These are phyloP conservation scores for Prunus mume DNA, from an alignment of 306 rosid species.

Conservation along the genomic window DNA sequence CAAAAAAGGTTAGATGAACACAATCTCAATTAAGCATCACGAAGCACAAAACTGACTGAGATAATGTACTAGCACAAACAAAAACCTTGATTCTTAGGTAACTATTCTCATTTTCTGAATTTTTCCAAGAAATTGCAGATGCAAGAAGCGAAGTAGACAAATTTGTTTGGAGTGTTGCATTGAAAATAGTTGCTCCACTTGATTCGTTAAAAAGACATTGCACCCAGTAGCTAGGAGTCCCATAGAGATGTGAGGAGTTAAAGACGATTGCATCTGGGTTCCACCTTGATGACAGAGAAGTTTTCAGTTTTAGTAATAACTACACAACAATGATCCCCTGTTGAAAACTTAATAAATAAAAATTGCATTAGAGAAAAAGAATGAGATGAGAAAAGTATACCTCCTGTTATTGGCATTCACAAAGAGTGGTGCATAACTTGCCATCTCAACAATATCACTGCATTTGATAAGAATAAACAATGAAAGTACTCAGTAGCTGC, in stretches of 20 bases:
- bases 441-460: constrained; percentile 80
- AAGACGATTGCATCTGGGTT: constrained; percentile 94
- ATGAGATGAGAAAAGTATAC: constrained; percentile 29
- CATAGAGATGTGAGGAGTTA: constrained; percentile 64
- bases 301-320: constrained; percentile 27
- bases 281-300: constrained; percentile 52
- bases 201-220: constrained; percentile 63
- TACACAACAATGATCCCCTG: not conserved
- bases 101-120: constrained; percentile 21
- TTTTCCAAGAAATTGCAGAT: constrained; percentile 59
- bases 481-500: not conserved
- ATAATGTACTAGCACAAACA: not conserved
- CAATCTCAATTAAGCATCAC: not conserved
- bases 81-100: constrained; percentile 68
- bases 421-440: constrained; percentile 96
- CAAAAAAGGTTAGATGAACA: not conserved
- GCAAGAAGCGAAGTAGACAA: constrained; percentile 42
- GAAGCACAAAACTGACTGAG: not conserved
- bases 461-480: constrained; percentile 24
- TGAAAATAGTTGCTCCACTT: constrained; percentile 78
- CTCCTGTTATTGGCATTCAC: constrained; percentile 71
- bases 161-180: constrained; percentile 45
- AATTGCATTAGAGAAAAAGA: not conserved
- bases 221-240: constrained; percentile 97
- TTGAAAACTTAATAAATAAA: not conserved